Conservation (phyloP, 2,329 filamentous ascomycete genomes). For the Aspergillus sp. region DNA sequence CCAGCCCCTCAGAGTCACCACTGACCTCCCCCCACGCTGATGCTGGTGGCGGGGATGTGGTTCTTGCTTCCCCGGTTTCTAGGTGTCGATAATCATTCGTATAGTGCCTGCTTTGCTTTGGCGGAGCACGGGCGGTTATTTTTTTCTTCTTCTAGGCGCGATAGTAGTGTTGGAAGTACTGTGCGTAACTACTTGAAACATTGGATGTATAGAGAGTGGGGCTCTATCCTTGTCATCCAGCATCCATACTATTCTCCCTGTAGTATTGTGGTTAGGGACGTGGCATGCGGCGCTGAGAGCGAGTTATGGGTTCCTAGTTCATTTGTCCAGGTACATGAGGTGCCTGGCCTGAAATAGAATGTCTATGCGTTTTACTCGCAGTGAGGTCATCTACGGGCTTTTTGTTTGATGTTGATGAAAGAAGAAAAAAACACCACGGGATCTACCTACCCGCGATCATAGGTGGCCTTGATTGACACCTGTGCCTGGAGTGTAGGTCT, state of each 20-base stretch:
- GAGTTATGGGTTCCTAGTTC: neutral
- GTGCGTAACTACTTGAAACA: neutral
- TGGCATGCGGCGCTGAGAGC: neutral
- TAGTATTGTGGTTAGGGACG: neutral
- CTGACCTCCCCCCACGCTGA: neutral
- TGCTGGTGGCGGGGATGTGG: neutral
- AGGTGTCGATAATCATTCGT: neutral
- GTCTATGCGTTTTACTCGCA: neutral
- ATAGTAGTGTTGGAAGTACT: neutral
- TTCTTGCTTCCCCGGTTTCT: neutral
- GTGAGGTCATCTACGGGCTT: neutral
- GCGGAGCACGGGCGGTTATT: neutral
- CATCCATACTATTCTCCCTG: too few species aligned
- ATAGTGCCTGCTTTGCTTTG: neutral
- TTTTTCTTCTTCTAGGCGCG: neutral
- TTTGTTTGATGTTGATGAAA: neutral
- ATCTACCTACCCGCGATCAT: too few species aligned
- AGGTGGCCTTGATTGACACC: neutral
- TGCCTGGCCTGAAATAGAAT: neutral
- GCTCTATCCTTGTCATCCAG: too few species aligned
- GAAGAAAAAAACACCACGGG: too few species aligned
- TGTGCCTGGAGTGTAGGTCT: neutral
- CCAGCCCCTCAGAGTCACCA: too few species aligned
- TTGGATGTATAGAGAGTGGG: neutral
- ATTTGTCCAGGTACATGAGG: neutral